These are phyloP conservation scores for Brettanomyces bruxellensis DNA, from an alignment of 805 yeast species.

Conservation along the genomic window DNA sequence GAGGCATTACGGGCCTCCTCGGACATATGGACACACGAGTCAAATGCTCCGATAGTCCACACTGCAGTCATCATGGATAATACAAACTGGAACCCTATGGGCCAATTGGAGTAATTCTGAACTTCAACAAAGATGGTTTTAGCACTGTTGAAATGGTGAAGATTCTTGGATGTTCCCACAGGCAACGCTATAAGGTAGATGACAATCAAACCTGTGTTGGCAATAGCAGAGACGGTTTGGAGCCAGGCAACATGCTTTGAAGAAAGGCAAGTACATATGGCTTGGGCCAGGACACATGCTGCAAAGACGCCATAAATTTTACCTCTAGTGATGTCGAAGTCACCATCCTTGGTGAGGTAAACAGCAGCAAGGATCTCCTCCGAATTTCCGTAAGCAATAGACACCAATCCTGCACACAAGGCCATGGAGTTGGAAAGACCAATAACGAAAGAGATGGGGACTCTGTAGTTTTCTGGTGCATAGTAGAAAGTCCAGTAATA, in stretches of 20 bases:
- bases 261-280: conserved; percentile 44
- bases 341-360: conserved; percentile 39
- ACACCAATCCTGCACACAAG: conserved; percentile 54
- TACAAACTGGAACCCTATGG: conserved; percentile 48
- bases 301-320: conserved; percentile 58
- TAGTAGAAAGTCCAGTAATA: conserved; percentile 63
- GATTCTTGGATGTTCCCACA: conserved; percentile 38
- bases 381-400: conserved; percentile 64
- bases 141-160: conserved; percentile 35
- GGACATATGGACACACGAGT: conserved; percentile 62
- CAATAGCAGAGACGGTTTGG: conserved; percentile 49
- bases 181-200: conserved; percentile 58
- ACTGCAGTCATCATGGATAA: conserved; percentile 48
- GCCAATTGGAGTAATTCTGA: conserved; percentile 45
- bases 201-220: conserved; percentile 43
- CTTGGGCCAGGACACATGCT: conserved; percentile 47
- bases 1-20: conserved; percentile 63
- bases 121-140: conserved; percentile 46
- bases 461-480: conserved; percentile 45
- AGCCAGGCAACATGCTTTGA: conserved; percentile 48
- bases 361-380: conserved; percentile 51
- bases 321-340: conserved; percentile 43
- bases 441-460: conserved; percentile 50
- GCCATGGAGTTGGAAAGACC: conserved; percentile 66
- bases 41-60: conserved; percentile 73